Evolutionary conservation across 257 asterid genomes (phyloP).

Genomic region (Salvia hispanica): DNA sequence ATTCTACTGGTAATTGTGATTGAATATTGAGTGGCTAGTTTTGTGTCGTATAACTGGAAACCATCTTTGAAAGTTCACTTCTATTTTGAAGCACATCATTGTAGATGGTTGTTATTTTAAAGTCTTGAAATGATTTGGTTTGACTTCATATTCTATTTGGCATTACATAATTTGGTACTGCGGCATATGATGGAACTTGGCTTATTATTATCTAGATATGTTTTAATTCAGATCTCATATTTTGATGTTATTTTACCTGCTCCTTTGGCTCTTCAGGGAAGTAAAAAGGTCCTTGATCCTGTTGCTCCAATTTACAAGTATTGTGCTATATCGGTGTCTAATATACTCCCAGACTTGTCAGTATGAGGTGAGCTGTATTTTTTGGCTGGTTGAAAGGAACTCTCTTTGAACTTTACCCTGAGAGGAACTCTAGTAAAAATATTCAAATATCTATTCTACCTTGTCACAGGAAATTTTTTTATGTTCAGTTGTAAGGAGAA

Average conservation of each 20-base stretch:
- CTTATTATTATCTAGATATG: constrained; percentile 20
- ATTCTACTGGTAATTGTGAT: constrained; percentile 66
- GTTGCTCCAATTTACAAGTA: constrained; percentile 96
- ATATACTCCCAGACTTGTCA: constrained; percentile 93
- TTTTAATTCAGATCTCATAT: constrained; percentile 18
- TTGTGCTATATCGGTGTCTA: constrained; percentile 78
- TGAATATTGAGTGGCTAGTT: constrained; percentile 24
- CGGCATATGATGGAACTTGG: neutral
- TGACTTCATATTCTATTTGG: constrained; percentile 5
- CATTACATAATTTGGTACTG: neutral
- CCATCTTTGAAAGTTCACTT: constrained; percentile 17
- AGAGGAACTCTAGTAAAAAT: constrained; percentile 11
- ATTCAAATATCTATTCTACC: too few relatives aligned
- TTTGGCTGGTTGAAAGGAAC: neutral
- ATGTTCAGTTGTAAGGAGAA: constrained; percentile 24
- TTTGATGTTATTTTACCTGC: constrained; percentile 20
- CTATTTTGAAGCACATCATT: too few relatives aligned
- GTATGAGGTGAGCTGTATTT: constrained; percentile 69
- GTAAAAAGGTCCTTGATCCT: constrained; percentile 79
- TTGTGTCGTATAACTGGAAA: constrained; percentile 22
- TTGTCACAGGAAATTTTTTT: constrained; percentile 5
- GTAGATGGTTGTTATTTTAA: too few relatives aligned
- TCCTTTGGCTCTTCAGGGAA: constrained; percentile 50
- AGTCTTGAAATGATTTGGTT: neutral
- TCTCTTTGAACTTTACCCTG: constrained; percentile 6